phyloP scores from a whole-genome alignment of 768 basidiomycete species.

The Phanerochaete sordida region DNA sequence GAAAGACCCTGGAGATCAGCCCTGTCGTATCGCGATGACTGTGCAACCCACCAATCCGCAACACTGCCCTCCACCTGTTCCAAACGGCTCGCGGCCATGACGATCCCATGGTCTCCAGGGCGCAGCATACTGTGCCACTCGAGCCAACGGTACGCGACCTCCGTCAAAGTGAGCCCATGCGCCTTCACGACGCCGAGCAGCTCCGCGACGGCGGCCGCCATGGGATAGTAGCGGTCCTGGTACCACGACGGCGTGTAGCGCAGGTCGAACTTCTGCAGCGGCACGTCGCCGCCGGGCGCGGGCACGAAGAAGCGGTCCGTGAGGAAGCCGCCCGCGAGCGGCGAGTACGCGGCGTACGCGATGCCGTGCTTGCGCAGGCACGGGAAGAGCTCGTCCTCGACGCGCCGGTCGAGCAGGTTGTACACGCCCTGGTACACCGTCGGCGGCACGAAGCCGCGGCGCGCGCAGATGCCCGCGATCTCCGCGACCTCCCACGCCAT shows the following conservation, averaged over 20 bases:
- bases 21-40: neutral
- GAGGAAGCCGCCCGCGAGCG: slow-evolving; percentile 56
- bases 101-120: slow-evolving; percentile 38
- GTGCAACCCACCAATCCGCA: slow-evolving; percentile 26
- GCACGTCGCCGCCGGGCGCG: slow-evolving; percentile 26
- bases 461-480: slow-evolving; percentile 1
- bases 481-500: neutral
- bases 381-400: slow-evolving; percentile 49
- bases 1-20: neutral
- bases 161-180: slow-evolving; percentile 40
- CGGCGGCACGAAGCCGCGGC: neutral
- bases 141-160: slow-evolving; percentile 58
- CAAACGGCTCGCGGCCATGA: slow-evolving; percentile 45
- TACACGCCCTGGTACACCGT: neutral
- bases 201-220: slow-evolving; percentile 7
- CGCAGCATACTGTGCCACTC: slow-evolving; percentile 51
- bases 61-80: slow-evolving; percentile 43
- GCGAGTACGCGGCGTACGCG: slow-evolving; percentile 54
- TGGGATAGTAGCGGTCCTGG: too few species aligned
- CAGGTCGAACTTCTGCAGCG: slow-evolving; percentile 34
- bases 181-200: slow-evolving; percentile 39
- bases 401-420: slow-evolving; percentile 20
- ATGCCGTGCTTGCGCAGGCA: slow-evolving; percentile 57
- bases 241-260: slow-evolving; percentile 33
- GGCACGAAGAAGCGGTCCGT: slow-evolving; percentile 46